Evolutionary conservation across 257 asterid species (phyloP).

Genomic region (Solanum bulbocastanum): DNA sequence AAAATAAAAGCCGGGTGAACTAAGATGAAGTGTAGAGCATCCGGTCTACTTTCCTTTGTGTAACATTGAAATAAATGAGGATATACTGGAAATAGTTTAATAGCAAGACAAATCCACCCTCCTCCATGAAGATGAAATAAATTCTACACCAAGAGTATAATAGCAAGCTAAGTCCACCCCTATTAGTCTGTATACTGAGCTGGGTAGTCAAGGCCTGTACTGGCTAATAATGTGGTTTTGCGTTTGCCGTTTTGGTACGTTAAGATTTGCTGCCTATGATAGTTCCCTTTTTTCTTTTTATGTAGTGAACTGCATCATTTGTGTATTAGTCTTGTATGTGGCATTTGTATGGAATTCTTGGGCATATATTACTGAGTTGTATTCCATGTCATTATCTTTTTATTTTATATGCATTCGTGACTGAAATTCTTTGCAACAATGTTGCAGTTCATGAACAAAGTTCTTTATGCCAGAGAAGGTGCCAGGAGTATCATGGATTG

Average conservation of each 20-base stretch:
- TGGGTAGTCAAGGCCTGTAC: neutral
- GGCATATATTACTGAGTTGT: neutral
- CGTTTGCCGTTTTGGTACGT: neutral
- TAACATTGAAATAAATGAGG: neutral
- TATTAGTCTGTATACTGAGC: neutral
- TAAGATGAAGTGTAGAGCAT: neutral
- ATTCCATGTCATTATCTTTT: neutral
- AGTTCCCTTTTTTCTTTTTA: neutral
- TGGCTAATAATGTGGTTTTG: neutral
- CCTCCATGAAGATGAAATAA: neutral
- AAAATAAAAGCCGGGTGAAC: neutral
- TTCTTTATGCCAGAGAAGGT: constrained; percentile 98
- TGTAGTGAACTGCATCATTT: neutral
- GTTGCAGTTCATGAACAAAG: constrained; percentile 98
- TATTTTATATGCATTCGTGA: neutral
- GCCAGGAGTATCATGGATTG: constrained; percentile 91
- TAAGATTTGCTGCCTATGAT: neutral
- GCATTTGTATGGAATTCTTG: neutral
- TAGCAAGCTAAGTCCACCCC: neutral
- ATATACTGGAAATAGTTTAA: neutral
- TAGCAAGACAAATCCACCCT: neutral
- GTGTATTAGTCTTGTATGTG: neutral
- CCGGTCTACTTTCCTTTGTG: neutral
- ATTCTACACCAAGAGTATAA: neutral
- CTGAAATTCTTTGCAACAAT: neutral